These are phyloP conservation scores for Kodamaea restingae DNA, from an alignment of 805 yeast genomes.

Conservation along the genomic window DNA sequence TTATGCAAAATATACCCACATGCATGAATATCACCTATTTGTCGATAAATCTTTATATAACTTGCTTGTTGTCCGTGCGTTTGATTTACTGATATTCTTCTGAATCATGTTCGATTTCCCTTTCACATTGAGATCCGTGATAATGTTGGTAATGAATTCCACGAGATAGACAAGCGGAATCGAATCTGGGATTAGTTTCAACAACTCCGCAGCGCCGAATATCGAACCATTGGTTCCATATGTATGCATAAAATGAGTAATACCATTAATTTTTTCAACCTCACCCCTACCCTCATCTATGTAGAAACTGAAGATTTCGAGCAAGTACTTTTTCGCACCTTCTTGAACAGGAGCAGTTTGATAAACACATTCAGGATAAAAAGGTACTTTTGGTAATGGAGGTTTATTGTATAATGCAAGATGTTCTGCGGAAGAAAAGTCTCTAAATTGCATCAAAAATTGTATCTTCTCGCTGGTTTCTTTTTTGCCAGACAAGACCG, in stretches of 20 bases:
- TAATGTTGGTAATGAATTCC: slow-evolving; percentile 20
- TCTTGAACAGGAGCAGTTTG: neutral
- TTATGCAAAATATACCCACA: too few relatives aligned
- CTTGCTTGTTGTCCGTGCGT: slow-evolving; percentile 18
- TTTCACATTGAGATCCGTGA: slow-evolving; percentile 18
- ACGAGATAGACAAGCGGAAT: slow-evolving; percentile 27
- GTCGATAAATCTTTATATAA: slow-evolving; percentile 20
- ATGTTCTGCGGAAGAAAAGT: slow-evolving; percentile 34
- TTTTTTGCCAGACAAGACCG: neutral
- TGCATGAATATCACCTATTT: neutral
- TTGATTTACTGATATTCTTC: slow-evolving; percentile 29
- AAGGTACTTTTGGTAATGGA: slow-evolving; percentile 12
- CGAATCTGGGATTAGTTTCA: slow-evolving; percentile 27
- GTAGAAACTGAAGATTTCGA: slow-evolving; percentile 4
- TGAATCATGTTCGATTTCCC: slow-evolving; percentile 17
- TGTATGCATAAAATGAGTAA: slow-evolving; percentile 25
- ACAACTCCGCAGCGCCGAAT: slow-evolving; percentile 23
- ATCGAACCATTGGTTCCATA: slow-evolving; percentile 17
- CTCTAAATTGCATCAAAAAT: slow-evolving; percentile 20
- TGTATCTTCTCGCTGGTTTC: neutral
- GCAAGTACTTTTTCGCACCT: neutral
- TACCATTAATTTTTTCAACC: slow-evolving; percentile 7
- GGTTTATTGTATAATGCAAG: slow-evolving; percentile 19
- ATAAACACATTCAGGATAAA: neutral
- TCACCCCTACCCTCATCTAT: neutral